These are phyloP conservation scores for Pythium diclinum DNA, from an alignment of 352 stramenopile genomes.

Conservation along the genomic window DNA sequence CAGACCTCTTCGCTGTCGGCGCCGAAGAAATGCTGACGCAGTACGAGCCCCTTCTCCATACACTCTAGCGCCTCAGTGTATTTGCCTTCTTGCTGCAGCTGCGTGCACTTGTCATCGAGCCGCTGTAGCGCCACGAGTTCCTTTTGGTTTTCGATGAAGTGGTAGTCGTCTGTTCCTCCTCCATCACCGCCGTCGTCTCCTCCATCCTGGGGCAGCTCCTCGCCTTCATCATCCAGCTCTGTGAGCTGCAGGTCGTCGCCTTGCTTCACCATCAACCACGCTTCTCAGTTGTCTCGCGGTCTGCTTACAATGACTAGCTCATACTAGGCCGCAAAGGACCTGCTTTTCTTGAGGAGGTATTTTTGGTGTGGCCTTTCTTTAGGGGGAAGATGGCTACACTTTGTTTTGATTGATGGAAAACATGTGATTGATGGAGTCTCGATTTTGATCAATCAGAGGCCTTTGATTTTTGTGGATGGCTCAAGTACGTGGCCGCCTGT, in stretches of 20 bases:
- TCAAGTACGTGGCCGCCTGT: slow-evolving; percentile 13
- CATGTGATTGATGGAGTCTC: neutral
- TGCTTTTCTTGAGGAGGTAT: neutral
- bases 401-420: neutral
- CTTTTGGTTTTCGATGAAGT: slow-evolving; percentile 69
- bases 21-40: slow-evolving; percentile 93
- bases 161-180: slow-evolving; percentile 31
- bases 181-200: slow-evolving; percentile 5
- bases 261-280: neutral
- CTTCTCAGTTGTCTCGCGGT: neutral
- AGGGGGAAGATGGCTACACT: neutral
- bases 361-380: neutral
- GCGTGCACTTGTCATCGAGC: slow-evolving; percentile 87
- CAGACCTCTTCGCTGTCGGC: slow-evolving; percentile 89
- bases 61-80: slow-evolving; percentile 92
- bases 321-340: neutral
- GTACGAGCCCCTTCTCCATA: slow-evolving; percentile 92
- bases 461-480: neutral
- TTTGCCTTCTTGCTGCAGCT: slow-evolving; percentile 89
- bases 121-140: slow-evolving; percentile 88
- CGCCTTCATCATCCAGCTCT: slow-evolving; percentile 28
- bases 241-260: slow-evolving; percentile 32
- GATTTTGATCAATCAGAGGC: neutral
- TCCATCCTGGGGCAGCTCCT: slow-evolving; percentile 11
- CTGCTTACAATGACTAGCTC: neutral